Evolutionary conservation across 768 basidiomycete species (phyloP), one percentile per base, ranked within the genome.

Genomic region (Neoboletus subvelutipes): DNA sequence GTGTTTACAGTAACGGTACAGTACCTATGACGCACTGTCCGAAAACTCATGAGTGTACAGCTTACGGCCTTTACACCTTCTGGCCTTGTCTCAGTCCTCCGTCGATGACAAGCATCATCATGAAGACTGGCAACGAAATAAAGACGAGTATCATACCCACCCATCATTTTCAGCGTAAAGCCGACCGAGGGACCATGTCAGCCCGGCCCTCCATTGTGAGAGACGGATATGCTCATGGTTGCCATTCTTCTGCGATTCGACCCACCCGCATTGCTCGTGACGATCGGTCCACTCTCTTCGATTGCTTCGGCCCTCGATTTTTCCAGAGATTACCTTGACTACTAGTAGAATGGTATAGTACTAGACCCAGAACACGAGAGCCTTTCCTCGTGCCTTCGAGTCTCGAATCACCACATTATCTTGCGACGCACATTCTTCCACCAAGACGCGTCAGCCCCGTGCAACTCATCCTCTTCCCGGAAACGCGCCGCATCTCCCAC

Each of bases 401-500:
- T 22, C 20, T 29, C 12, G 28, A 15, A 39, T 57, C 24, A 57
- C 54, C 34, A 34, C 37, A 20, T 15, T 34, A 57, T 8, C 55
- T 20, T 34, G 22, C 40, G 40, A 28, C 54, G 28, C 5, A 37
- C 28, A 7, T 7, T 39, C 37, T 17, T 11, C 57, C 55, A 55
- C 57, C 53, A 43, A 17, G 60, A n/a, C 45, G 5, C 13, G 0
- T 41, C 20, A 5, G 5, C 36, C 26, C 26, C 12, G 20, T 1
- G 3, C 47, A 33, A 39, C 45, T 31, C 39, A 0, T 78, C 78
- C 42, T 67, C 67, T 56, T 71, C 74, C 20, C 73, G 71, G 15
- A 77, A 42, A 2, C 60, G 62, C 29, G 48, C 65, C 7, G 78
- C 80, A 20, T 78, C 79, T 10, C 80, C 81, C 0, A 69, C 69